Evolutionary conservation across 345 rosid genomes (phyloP).

Genomic region (Geranium rotundifolium): DNA sequence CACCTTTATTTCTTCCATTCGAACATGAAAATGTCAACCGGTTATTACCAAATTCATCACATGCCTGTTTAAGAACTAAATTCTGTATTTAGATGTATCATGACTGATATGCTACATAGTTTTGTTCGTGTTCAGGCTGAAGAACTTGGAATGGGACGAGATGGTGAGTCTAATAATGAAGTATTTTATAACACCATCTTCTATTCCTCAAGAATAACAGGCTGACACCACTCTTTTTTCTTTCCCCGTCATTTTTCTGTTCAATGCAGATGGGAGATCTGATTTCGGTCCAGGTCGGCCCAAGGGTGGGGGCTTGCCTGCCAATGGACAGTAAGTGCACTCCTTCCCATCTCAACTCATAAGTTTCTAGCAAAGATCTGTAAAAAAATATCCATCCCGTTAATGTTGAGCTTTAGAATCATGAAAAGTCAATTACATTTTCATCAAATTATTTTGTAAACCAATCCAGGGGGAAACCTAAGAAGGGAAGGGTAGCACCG

Average conservation of each 20-base stretch:
- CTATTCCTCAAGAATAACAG: neutral
- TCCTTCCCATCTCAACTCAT: neutral
- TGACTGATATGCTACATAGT: constrained; percentile 6
- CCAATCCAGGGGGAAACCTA: constrained; percentile 95
- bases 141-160: constrained; percentile 60
- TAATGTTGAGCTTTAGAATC: no score
- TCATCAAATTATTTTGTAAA: neutral
- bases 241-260: constrained; percentile 1
- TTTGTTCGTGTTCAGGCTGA: constrained; percentile 37
- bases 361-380: no score
- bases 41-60: no score
- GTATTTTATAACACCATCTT: no score
- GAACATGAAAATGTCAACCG: no score
- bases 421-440: no score
- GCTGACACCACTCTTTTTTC: constrained; percentile 7
- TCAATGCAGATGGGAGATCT: constrained; percentile 40
- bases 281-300: constrained; percentile 46
- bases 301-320: constrained; percentile 49
- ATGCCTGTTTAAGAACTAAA: no score
- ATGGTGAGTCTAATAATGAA: constrained; percentile 56
- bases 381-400: no score
- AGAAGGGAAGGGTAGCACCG: constrained; percentile 82
- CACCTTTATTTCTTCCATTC: no score
- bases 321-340: constrained; percentile 62
- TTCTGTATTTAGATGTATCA: no score